Evolutionary conservation across 345 rosid genomes (phyloP), one percentile per base, ranked within the genome.

Genomic region (Mangifera indica): DNA sequence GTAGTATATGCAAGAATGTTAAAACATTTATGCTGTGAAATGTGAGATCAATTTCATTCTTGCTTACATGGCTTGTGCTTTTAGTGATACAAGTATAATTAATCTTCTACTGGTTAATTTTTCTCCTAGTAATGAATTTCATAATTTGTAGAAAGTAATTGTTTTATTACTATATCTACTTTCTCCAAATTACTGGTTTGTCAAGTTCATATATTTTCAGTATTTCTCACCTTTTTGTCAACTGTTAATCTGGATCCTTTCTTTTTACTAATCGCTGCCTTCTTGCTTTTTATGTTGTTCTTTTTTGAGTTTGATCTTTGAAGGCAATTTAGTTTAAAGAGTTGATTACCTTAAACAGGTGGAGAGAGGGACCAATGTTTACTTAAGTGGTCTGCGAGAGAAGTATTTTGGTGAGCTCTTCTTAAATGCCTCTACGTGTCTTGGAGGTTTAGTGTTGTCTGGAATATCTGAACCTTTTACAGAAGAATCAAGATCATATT

Each of bases 361-460:
- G 75, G 98, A 93, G 84, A 91, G 84, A 85, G 98, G 98, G 67
- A 76, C 87, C 74, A 72, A 86, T 32, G 85, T 91, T 60, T 91
- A 91, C 79, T 76, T 91, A 70, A 91, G 98, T 77, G 98, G 98
- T 67, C 80, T 90, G 66, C 86, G 97, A 75, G 98, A 93, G 88
- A 93, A 90, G 85, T 82, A 93, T 82, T 91, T 91, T 77, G 98
- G 98, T 55, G 97, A 93, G 79, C 17, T 93, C 45, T 93, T 93
- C 81, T 79, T 84, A 60, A 90, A 88, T 79, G 93, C 94, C 56
- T 83, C 90, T 54, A 81, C 77, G 44, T 79, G 77, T 64, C 81
- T 84, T 69, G 83, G 80, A 60, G 85, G 83, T 70, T 79, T 74
- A 73, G 72, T 63, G 37, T 79, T 84, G 26, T 76, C 77, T 45